phyloP scores from a whole-genome alignment of 352 stramenopile genomes.

The Halophytophthora batemanensis region DNA sequence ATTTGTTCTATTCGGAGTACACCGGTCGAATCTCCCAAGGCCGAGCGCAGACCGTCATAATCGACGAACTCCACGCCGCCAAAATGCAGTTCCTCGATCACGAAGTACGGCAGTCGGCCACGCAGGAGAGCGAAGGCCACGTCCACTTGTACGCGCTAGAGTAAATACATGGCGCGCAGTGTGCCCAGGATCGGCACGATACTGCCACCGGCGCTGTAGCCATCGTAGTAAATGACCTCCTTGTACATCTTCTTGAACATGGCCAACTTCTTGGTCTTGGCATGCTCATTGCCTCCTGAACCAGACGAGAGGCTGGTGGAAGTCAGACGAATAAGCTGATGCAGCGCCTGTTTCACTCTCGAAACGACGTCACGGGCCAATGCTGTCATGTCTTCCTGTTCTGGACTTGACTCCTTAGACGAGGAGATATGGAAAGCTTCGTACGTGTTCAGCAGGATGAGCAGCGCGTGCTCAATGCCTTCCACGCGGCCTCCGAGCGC shows the following conservation, averaged over 20 bases:
- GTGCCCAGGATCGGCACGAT: constrained; percentile 51
- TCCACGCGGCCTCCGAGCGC: constrained; percentile 57
- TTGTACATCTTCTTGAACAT: constrained; percentile 88
- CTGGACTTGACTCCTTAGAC: constrained; percentile 8
- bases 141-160: constrained; percentile 42
- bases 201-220: constrained; percentile 28
- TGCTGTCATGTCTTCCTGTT: constrained; percentile 31
- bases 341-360: constrained; percentile 56
- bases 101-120: constrained; percentile 33
- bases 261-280: constrained; percentile 47
- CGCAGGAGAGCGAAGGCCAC: constrained; percentile 17
- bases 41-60: constrained; percentile 14
- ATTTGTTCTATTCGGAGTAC: constrained; percentile 64
- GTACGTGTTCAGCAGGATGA: constrained; percentile 75
- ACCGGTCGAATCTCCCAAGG: constrained; percentile 51
- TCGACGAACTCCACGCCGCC: constrained; percentile 49
- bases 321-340: constrained; percentile 62
- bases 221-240: constrained; percentile 75
- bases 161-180: constrained; percentile 55
- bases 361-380: constrained; percentile 42
- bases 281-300: constrained; percentile 12
- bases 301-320: neutral
- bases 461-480: constrained; percentile 74
- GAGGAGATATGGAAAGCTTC: constrained; percentile 47
- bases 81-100: constrained; percentile 60